phyloP scores from a whole-genome alignment of 177 flowering plant species.

The Vitis hybrid region DNA sequence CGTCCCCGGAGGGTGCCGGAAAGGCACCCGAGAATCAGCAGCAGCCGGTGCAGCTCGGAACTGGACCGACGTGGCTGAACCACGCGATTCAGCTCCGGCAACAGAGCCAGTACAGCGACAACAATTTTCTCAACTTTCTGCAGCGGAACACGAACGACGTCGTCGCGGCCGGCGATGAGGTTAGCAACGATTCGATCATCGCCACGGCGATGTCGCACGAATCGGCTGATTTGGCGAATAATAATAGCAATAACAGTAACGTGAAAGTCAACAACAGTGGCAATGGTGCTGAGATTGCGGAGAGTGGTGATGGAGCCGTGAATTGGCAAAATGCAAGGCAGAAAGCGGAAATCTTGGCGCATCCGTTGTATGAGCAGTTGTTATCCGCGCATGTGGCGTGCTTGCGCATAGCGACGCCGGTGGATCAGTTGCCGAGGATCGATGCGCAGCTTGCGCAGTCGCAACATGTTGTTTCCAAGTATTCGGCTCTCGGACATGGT shows the following conservation, averaged over 20 bases:
- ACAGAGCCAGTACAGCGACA: constrained; percentile 14
- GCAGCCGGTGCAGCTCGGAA: constrained; percentile 5
- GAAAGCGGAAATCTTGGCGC: constrained; percentile 60
- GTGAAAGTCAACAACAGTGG: neutral
- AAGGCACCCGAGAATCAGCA: neutral
- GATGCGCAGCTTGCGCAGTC: constrained; percentile 72
- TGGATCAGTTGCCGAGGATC: constrained; percentile 72
- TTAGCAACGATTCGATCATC: constrained; percentile 29
- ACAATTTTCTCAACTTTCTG: constrained; percentile 39
- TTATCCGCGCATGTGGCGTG: constrained; percentile 66
- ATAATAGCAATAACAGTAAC: constrained; percentile 15
- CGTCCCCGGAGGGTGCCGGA: constrained; percentile 11
- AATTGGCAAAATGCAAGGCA: constrained; percentile 60
- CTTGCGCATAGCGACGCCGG: constrained; percentile 68
- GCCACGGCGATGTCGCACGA: constrained; percentile 28
- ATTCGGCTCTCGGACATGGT: constrained; percentile 41
- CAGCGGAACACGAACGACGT: constrained; percentile 29
- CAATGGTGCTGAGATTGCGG: constrained; percentile 17
- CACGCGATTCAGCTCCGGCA: constrained; percentile 46
- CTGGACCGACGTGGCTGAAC: constrained; percentile 55
- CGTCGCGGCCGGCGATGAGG: constrained; percentile 21
- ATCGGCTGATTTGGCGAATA: constrained; percentile 26
- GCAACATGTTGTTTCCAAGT: constrained; percentile 62
- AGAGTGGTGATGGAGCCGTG: constrained; percentile 22
- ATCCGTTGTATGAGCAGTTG: constrained; percentile 69